These are phyloP conservation scores for Lachnellula arida DNA, from an alignment of 2,329 filamentous ascomycete genomes.

Conservation along the genomic window DNA sequence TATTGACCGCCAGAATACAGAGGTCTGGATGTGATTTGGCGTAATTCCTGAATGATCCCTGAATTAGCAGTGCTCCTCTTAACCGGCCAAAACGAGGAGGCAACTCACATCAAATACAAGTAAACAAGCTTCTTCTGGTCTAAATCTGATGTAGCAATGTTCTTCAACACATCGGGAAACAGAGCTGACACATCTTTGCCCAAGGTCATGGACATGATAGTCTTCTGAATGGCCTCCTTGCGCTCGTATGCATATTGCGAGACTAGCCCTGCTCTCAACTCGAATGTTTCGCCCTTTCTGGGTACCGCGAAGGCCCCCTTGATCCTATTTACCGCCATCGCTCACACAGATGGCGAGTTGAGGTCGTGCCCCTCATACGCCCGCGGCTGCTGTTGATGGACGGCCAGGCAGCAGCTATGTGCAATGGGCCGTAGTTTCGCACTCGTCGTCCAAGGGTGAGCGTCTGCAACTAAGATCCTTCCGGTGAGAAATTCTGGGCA, in stretches of 20 bases:
- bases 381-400: conserved; percentile 20
- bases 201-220: conserved; percentile 99
- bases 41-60: conserved; percentile 70
- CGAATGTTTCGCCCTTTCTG: conserved; percentile 96
- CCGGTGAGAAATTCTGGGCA: background rate
- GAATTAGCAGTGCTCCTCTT: conserved; percentile 10
- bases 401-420: conserved; percentile 22
- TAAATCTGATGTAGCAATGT: conserved; percentile 89
- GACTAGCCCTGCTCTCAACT: conserved; percentile 89
- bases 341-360: conserved; percentile 36
- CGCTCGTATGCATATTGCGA: conserved; percentile 99
- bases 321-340: conserved; percentile 95
- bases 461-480: background rate
- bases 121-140: conserved; percentile 99
- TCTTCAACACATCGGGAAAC: conserved; percentile 97
- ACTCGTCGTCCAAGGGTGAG: background rate
- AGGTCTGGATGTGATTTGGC: conserved; percentile 98
- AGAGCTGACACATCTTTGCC: conserved; percentile 97
- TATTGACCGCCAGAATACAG: conserved; percentile 97
- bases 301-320: conserved; percentile 89
- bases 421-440: conserved; percentile 10
- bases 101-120: conserved; percentile 80
- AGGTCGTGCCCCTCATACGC: conserved; percentile 34
- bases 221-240: conserved; percentile 99
- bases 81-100: background rate